Conservation (phyloP, 345 rosid genomes). For the Aegle marmelos region DNA sequence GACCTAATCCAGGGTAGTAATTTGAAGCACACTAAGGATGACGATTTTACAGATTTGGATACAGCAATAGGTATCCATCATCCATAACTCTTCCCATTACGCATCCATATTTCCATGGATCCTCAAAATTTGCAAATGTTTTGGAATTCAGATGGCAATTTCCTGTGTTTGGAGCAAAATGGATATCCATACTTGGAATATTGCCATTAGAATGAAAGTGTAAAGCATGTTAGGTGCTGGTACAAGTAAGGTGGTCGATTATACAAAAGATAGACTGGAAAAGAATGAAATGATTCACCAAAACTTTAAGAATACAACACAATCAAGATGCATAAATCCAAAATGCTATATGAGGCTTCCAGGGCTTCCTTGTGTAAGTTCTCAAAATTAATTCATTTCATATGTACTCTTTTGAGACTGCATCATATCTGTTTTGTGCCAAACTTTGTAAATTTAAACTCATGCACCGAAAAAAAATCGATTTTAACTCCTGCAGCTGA, state of each 20-base stretch:
- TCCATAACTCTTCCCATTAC: background rate
- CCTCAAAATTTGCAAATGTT: too few species aligned
- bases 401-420: background rate
- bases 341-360: background rate
- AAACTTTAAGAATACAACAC: background rate
- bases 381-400: background rate
- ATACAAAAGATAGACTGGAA: too few species aligned
- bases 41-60: background rate
- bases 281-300: too few species aligned
- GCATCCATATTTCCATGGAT: too few species aligned
- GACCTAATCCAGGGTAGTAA: background rate
- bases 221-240: too few species aligned
- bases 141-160: too few species aligned
- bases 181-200: too few species aligned
- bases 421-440: background rate
- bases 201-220: too few species aligned
- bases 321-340: background rate
- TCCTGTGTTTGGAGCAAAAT: too few species aligned
- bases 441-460: background rate
- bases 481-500: background rate
- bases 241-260: too few species aligned
- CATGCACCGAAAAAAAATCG: background rate
- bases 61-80: background rate
- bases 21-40: background rate
- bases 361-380: background rate